A percentile compares a stretch with the other conserved stretches of the same genome.
Evolutionary conservation across 225 moss, liverwort and hornwort genomes (phyloP).

Genomic region (Takakia lepidozioides): DNA sequence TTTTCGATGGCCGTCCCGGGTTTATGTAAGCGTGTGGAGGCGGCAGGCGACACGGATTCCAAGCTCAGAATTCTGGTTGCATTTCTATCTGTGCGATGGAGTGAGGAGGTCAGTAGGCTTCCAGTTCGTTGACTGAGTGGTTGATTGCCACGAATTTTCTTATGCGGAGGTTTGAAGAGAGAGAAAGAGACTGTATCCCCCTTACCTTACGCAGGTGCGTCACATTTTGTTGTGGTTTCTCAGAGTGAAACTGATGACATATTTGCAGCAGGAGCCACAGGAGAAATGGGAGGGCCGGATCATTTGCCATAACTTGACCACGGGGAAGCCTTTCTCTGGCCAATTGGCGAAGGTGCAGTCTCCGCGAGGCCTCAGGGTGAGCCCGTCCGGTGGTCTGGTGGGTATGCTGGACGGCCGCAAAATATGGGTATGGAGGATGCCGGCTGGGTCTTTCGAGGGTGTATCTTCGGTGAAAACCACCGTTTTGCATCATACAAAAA

Average conservation of each 20-base stretch:
- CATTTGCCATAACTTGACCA: slow-evolving; percentile 46
- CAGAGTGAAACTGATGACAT: too few species aligned
- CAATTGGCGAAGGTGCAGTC: slow-evolving; percentile 44
- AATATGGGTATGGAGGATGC: slow-evolving; percentile 72
- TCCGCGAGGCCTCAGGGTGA: slow-evolving; percentile 36
- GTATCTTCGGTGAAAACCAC: slow-evolving; percentile 15
- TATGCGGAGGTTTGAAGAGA: background rate
- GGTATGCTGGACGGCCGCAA: slow-evolving; percentile 52
- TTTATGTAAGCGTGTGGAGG: slow-evolving; percentile 27
- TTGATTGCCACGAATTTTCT: too few species aligned
- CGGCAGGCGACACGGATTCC: slow-evolving; percentile 16
- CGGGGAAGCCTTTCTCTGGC: slow-evolving; percentile 33
- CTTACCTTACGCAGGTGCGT: too few species aligned
- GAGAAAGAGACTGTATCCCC: too few species aligned
- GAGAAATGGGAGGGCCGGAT: slow-evolving; percentile 26
- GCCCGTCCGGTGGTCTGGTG: slow-evolving; percentile 58
- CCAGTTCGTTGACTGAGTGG: too few species aligned
- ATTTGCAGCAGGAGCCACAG: slow-evolving; percentile 10
- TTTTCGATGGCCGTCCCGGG: slow-evolving; percentile 61
- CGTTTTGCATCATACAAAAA: slow-evolving; percentile 59
- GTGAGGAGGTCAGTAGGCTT: slow-evolving; percentile 28
- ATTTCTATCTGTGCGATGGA: slow-evolving; percentile 57
- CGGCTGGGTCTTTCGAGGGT: slow-evolving; percentile 12
- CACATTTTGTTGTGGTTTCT: too few species aligned
- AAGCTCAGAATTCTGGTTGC: slow-evolving; percentile 30